Evolutionary conservation across 176 grass and related monocot genomes (phyloP), one percentile per base, ranked within the genome.

Genomic region (Thalia dealbata): DNA sequence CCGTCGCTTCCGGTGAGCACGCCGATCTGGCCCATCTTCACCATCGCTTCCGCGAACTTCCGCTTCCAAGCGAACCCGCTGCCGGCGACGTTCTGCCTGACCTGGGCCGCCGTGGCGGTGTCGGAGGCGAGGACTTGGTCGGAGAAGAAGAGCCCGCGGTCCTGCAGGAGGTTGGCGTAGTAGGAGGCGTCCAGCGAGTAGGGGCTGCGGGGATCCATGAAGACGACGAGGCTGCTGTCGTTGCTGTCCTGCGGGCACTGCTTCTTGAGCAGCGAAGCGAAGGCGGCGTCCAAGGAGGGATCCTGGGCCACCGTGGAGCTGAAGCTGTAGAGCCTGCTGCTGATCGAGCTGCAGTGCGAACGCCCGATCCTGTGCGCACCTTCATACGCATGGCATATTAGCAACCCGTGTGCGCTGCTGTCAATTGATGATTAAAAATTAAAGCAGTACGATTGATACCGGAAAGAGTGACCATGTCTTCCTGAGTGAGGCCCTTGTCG

Each of bases 271-370:
- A 48, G 45, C 15, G 86, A 7, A 12, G 83, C 90, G 18, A 58
- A 77, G 18, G 46, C 69, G 0, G 79, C 52, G 76, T 87, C 45
- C 73, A 93, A 41, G 25, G 69, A 50, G 4, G 79, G 81, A 42
- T 89, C 86, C 42, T 76, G 74, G 24, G 55, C 50, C 25, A 38
- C 64, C 29, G 6, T 89, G 0, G 76, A 35, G 81, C 77, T 89
- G 73, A 82, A 76, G 26, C 46, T 56, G 44, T 55, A 50, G 22
- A 93, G 81, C 81, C 86, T 73, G 52, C 10, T 67, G 76, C 64
- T 81, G 79, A 89, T 85, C 29, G 87, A 80, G 79, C 74, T 79
- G 75, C 91, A 95, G 60, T 89, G 91, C 22, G 82, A 10, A 16
- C 61, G 18, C 3, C 82, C 91, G 22, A 95, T 81, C 2, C 86